These are phyloP conservation scores for Turnera subulata DNA, from an alignment of 345 rosid species.

Conservation along the genomic window DNA sequence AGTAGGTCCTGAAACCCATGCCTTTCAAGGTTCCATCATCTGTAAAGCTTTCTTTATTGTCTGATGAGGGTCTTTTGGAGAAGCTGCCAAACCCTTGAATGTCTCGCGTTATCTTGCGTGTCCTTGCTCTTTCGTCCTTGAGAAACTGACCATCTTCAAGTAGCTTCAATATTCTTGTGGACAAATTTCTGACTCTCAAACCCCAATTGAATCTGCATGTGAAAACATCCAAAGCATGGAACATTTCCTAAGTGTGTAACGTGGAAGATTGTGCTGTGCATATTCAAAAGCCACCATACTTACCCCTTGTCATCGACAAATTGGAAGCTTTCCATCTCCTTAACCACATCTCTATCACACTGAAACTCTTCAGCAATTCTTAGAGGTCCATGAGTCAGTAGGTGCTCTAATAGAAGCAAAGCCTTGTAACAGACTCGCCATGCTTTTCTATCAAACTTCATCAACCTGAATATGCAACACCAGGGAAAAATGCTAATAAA, in stretches of 20 bases:
- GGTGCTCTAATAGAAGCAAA: constrained; percentile 54
- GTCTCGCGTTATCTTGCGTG: constrained; percentile 75
- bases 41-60: too few species aligned
- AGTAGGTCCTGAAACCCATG: not conserved
- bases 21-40: constrained; percentile 17
- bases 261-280: not conserved
- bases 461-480: constrained; percentile 33
- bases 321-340: constrained; percentile 35
- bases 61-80: constrained; percentile 33
- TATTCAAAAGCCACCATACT: not conserved
- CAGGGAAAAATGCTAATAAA: not conserved
- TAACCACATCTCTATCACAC: constrained; percentile 33
- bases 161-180: constrained; percentile 60
- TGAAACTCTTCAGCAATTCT: constrained; percentile 64
- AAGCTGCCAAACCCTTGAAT: constrained; percentile 92
- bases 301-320: constrained; percentile 21
- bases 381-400: constrained; percentile 65
- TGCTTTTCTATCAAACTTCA: constrained; percentile 43
- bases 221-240: not conserved
- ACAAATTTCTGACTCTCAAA: constrained; percentile 64
- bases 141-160: constrained; percentile 62
- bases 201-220: constrained; percentile 88
- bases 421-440: constrained; percentile 68
- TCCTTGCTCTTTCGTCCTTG: constrained; percentile 68
- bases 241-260: not conserved